These are phyloP conservation scores for Betula pendula DNA, from an alignment of 306 rosid species.

Conservation along the genomic window DNA sequence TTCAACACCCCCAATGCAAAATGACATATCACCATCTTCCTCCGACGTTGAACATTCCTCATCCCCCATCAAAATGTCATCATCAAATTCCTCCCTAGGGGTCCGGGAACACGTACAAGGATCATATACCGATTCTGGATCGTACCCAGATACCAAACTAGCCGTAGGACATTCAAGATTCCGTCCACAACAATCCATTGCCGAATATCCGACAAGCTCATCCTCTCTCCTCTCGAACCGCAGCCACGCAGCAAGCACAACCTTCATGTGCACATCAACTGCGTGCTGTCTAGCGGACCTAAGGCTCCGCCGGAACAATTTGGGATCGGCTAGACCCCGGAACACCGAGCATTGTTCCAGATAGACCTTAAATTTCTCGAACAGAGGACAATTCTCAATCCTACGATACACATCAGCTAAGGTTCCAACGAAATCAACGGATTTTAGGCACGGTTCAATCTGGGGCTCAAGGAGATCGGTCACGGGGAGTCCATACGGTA, in stretches of 20 bases:
- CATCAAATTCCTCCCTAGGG: slow-evolving; percentile 3
- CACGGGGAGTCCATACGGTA: slow-evolving; percentile 69
- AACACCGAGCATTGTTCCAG: slow-evolving; percentile 65
- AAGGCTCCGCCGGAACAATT: slow-evolving; percentile 70
- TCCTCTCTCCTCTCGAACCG: slow-evolving; percentile 81
- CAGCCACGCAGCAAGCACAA: slow-evolving; percentile 73
- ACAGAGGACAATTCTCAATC: slow-evolving; percentile 49
- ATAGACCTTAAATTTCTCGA: slow-evolving; percentile 47
- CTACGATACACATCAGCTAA: slow-evolving; percentile 47
- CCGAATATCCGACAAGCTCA: slow-evolving; percentile 55
- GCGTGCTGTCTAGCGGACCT: slow-evolving; percentile 79
- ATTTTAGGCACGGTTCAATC: slow-evolving; percentile 47
- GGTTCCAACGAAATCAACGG: slow-evolving; percentile 50
- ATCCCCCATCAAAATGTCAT: slow-evolving; percentile 18
- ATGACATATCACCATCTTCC: slow-evolving; percentile 66
- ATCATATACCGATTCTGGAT: slow-evolving; percentile 61
- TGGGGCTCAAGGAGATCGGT: slow-evolving; percentile 64
- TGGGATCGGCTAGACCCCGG: slow-evolving; percentile 52
- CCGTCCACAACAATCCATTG: slow-evolving; percentile 71
- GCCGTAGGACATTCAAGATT: slow-evolving; percentile 75
- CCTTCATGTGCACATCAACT: slow-evolving; percentile 60
- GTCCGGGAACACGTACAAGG: slow-evolving; percentile 43
- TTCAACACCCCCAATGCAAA: slow-evolving; percentile 64
- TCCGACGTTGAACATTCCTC: slow-evolving; percentile 57
- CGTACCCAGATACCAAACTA: slow-evolving; percentile 59